These are phyloP conservation scores for Rachicladosporium sp. DNA, from an alignment of 2,329 filamentous ascomycete species.

Conservation along the genomic window DNA sequence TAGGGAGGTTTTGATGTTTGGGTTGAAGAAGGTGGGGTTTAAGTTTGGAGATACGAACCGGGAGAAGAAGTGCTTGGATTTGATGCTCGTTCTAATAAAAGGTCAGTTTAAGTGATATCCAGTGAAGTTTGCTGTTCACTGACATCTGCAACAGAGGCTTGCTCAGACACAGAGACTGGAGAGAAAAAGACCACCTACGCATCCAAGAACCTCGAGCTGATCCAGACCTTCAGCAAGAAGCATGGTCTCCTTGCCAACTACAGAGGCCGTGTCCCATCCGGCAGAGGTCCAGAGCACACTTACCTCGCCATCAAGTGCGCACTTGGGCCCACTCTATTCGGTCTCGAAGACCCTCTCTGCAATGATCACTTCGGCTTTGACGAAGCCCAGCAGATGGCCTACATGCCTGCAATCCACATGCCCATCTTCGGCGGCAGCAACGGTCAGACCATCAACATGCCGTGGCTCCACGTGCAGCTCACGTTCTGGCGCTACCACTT, in stretches of 20 bases:
- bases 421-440: constrained; percentile 31
- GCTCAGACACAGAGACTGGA: constrained; percentile 8
- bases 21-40: constrained; percentile 14
- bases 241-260: neutral
- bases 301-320: constrained; percentile 19
- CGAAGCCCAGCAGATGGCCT: constrained; percentile 34
- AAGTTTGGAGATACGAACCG: constrained; percentile 10
- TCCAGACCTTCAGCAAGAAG: constrained; percentile 22
- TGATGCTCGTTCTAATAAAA: constrained; percentile 31
- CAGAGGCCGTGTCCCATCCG: neutral
- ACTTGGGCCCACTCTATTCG: constrained; percentile 18
- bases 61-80: constrained; percentile 25
- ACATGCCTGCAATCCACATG: constrained; percentile 21
- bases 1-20: constrained; percentile 9
- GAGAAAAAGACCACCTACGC: constrained; percentile 11
- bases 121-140: no score
- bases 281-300: neutral
- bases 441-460: constrained; percentile 30
- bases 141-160: constrained; percentile 17
- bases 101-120: constrained; percentile 22
- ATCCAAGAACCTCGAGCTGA: constrained; percentile 23
- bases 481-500: constrained; percentile 45
- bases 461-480: constrained; percentile 35
- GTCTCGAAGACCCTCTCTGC: constrained; percentile 7
- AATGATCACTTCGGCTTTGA: constrained; percentile 25